phyloP scores from a whole-genome alignment of 352 stramenopile species.

The Pythium chondricola region DNA sequence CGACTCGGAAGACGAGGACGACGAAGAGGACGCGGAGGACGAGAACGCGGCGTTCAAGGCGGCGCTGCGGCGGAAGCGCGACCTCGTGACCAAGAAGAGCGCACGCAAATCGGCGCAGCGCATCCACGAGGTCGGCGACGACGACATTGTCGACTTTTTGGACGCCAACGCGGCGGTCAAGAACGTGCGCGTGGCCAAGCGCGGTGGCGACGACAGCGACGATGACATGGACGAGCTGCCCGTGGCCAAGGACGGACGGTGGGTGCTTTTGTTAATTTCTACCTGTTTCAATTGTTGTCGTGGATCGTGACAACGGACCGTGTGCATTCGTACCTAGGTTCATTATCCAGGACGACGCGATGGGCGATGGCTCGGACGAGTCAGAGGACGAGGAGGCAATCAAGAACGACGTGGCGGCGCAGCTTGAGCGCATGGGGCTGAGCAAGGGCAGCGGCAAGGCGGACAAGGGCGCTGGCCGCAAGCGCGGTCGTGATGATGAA shows the following conservation, averaged over 20 bases:
- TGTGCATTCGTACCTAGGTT: too few relatives aligned
- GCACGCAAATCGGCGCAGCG: slow-evolving; percentile 21
- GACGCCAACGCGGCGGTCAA: slow-evolving; percentile 87
- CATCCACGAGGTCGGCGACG: slow-evolving; percentile 75
- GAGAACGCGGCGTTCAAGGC: slow-evolving; percentile 78
- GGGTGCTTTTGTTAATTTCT: slow-evolving; percentile 29
- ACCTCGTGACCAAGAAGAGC: slow-evolving; percentile 70
- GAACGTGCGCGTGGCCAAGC: slow-evolving; percentile 64
- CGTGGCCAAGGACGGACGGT: slow-evolving; percentile 88
- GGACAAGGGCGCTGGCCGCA: slow-evolving; percentile 26
- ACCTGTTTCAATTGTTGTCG: too few relatives aligned
- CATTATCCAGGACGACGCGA: slow-evolving; percentile 68
- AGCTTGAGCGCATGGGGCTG: slow-evolving; percentile 81
- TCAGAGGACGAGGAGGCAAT: slow-evolving; percentile 62
- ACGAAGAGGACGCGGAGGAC: slow-evolving; percentile 55
- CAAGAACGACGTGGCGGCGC: slow-evolving; percentile 74
- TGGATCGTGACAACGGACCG: too few relatives aligned
- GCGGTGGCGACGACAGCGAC: slow-evolving; percentile 41
- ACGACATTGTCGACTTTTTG: slow-evolving; percentile 92
- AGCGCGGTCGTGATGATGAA: slow-evolving; percentile 56
- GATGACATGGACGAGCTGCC: slow-evolving; percentile 86
- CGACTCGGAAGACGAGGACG: slow-evolving; percentile 76
- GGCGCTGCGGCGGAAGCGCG: slow-evolving; percentile 74
- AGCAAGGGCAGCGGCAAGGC: slow-evolving; percentile 29
- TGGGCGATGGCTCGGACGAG: slow-evolving; percentile 56